A percentile compares a stretch with the other conserved stretches of the same genome.
Evolutionary conservation across 495 filamentous ascomycete genomes (phyloP).

Genomic region (Aspergillus cavernicola): DNA sequence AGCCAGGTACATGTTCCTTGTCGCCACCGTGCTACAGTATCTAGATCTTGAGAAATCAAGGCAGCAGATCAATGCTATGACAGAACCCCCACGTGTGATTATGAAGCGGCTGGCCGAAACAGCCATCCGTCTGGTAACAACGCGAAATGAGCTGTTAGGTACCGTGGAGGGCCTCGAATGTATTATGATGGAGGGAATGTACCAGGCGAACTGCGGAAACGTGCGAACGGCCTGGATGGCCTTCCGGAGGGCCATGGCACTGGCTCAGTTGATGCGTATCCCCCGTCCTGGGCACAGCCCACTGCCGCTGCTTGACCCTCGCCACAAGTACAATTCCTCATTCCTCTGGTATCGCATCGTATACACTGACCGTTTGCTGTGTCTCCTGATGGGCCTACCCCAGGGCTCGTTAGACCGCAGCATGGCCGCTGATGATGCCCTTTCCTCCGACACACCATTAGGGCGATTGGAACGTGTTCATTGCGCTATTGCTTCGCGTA

Average conservation of each 20-base stretch:
- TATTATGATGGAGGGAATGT: constrained; percentile 45
- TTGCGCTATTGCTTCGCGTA: constrained; percentile 28
- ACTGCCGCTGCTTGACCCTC: neutral
- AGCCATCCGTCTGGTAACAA: constrained; percentile 37
- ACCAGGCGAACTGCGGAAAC: constrained; percentile 43
- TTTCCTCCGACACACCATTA: constrained; percentile 13
- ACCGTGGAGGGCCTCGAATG: constrained; percentile 48
- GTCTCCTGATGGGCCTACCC: constrained; percentile 45
- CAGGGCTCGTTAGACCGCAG: constrained; percentile 33
- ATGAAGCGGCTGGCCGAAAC: constrained; percentile 19
- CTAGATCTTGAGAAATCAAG: constrained; percentile 21
- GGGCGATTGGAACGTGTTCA: constrained; percentile 27
- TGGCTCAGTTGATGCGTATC: constrained; percentile 9
- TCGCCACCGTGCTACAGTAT: constrained; percentile 22
- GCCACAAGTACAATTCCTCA: constrained; percentile 7
- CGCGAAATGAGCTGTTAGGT: constrained; percentile 41
- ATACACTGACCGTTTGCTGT: constrained; percentile 38
- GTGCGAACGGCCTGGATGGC: constrained; percentile 41
- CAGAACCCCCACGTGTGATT: neutral
- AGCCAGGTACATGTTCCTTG: constrained; percentile 21
- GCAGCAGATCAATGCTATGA: neutral
- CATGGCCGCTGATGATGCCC: constrained; percentile 9
- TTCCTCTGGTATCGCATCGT: constrained; percentile 26
- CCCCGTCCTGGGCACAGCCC: neutral
- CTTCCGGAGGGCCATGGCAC: constrained; percentile 30